A percentile compares a stretch with the other conserved stretches of the same genome.
phyloP scores from a whole-genome alignment of 495 filamentous ascomycete genomes.

The Aspergillus baeticus region DNA sequence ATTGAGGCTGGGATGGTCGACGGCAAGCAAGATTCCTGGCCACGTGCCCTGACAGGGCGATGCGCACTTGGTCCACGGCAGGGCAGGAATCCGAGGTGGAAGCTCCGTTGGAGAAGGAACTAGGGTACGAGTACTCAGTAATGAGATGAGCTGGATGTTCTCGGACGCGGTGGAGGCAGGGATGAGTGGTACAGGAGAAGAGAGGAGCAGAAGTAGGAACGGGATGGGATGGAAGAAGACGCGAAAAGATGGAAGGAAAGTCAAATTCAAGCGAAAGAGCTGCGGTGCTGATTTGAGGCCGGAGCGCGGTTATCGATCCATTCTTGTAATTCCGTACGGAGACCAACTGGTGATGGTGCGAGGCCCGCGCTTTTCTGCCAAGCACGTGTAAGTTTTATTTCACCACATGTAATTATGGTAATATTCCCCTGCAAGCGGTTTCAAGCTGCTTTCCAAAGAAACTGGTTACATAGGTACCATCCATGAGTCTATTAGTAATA shows the following conservation, averaged over 20 bases:
- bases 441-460: too few species aligned
- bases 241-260: conserved; percentile 14
- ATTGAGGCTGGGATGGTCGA: not conserved
- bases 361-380: too few species aligned
- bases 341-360: not conserved
- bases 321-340: not conserved
- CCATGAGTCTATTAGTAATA: too few species aligned
- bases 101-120: conserved; percentile 2
- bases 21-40: not conserved
- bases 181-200: conserved; percentile 9
- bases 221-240: conserved; percentile 15
- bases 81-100: conserved; percentile 4
- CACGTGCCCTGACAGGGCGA: conserved; percentile 7
- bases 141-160: not conserved
- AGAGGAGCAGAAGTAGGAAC: conserved; percentile 6
- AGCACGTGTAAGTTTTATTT: conserved; percentile 1
- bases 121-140: not conserved
- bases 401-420: not conserved
- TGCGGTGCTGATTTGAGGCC: conserved; percentile 13
- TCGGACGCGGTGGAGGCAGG: conserved; percentile 12
- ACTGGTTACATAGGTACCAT: too few species aligned
- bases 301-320: conserved; percentile 15
- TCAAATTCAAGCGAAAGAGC: conserved; percentile 15
- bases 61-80: conserved; percentile 1
- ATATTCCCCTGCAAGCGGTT: not conserved